Percentiles rank a stretch among this genome's conserved stretches.
phyloP scores from a whole-genome alignment of 2,329 filamentous ascomycete species.

The Colletotrichum lentis region DNA sequence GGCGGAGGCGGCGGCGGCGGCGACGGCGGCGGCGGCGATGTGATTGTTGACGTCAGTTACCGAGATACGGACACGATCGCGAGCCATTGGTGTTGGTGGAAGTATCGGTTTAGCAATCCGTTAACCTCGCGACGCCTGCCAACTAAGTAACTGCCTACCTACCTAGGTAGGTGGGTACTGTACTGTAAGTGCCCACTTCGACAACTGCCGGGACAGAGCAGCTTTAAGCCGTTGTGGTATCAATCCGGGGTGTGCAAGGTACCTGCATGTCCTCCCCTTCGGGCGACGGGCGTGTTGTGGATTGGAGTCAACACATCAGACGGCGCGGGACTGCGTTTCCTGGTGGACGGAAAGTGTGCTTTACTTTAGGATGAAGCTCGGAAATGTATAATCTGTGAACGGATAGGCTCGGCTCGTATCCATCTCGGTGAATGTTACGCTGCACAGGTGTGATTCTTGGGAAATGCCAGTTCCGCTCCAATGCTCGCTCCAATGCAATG shows the following conservation, averaged over 20 bases:
- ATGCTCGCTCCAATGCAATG: too few species aligned
- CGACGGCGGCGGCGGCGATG: slow-evolving; percentile 11
- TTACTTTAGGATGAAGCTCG: too few species aligned
- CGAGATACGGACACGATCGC: neutral
- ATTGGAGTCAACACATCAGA: neutral
- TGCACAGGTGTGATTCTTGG: too few species aligned
- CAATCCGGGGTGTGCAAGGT: neutral
- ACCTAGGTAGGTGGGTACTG: too few species aligned
- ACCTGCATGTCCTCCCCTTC: neutral
- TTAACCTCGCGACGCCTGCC: too few species aligned
- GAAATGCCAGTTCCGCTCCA: neutral
- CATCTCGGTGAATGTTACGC: too few species aligned
- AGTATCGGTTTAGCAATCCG: neutral
- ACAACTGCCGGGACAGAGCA: slow-evolving; percentile 10
- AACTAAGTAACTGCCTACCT: too few species aligned
- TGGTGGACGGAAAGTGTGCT: neutral
- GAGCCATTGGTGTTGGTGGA: too few species aligned
- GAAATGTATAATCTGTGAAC: too few species aligned
- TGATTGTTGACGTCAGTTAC: slow-evolving; percentile 14
- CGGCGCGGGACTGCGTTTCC: neutral
- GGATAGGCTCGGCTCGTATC: too few species aligned
- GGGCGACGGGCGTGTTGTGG: neutral
- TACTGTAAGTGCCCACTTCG: too few species aligned
- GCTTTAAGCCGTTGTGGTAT: neutral
- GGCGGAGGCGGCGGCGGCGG: slow-evolving; percentile 1